A percentile compares a stretch with the other conserved stretches of the same genome.
Evolutionary conservation across 2,329 filamentous ascomycete species (phyloP).

Genomic region (Xylaria arbuscula): DNA sequence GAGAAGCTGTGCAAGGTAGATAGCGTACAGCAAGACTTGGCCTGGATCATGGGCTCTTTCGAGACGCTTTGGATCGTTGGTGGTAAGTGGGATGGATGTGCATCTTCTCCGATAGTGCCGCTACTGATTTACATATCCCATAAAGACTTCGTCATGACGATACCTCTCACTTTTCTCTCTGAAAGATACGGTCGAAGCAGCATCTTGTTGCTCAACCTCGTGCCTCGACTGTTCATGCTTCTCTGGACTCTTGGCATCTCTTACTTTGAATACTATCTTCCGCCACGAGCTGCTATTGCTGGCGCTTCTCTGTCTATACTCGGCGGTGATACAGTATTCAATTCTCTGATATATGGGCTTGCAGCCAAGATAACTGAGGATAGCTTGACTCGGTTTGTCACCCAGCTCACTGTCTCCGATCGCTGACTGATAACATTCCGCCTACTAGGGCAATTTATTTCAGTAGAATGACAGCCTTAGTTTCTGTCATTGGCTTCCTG

Average conservation of each 20-base stretch:
- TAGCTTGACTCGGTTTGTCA: constrained; percentile 51
- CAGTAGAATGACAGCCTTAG: constrained; percentile 61
- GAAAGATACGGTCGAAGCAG: constrained; percentile 56
- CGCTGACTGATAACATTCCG: constrained; percentile 31
- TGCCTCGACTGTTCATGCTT: constrained; percentile 56
- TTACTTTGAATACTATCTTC: constrained; percentile 52
- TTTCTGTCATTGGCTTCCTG: constrained; percentile 59
- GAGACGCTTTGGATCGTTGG: constrained; percentile 63
- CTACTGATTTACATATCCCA: constrained; percentile 14
- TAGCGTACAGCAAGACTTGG: constrained; percentile 61
- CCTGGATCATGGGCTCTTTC: constrained; percentile 63
- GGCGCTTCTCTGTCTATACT: constrained; percentile 58
- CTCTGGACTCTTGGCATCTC: constrained; percentile 56
- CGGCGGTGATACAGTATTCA: constrained; percentile 63
- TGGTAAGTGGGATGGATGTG: constrained; percentile 48
- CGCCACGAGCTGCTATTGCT: constrained; percentile 54
- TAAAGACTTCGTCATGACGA: constrained; percentile 61
- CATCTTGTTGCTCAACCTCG: constrained; percentile 58
- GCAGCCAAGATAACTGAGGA: constrained; percentile 59
- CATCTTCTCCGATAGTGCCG: constrained; percentile 1
- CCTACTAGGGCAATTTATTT: constrained; percentile 59
- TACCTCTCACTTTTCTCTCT: constrained; percentile 59
- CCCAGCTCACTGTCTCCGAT: neutral
- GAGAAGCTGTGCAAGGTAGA: constrained; percentile 67
- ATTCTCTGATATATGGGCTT: constrained; percentile 60